Conservation (phyloP, 495 filamentous ascomycete genomes). For the Aspergillus bridgeri region DNA sequence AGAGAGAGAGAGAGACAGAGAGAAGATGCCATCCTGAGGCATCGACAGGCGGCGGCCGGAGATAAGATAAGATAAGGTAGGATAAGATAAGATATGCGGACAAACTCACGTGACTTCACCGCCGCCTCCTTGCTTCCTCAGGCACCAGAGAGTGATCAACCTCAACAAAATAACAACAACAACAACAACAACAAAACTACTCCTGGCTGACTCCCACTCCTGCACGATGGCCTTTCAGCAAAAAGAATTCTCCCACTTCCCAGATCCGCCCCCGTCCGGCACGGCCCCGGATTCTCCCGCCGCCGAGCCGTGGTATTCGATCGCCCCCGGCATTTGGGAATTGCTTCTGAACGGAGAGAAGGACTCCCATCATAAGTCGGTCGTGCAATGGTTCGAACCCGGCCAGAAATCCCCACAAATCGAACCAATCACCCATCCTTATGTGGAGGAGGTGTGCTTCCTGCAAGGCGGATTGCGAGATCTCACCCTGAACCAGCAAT, state of each 20-base stretch:
- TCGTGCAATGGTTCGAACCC: background rate
- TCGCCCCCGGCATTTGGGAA: conserved; percentile 26
- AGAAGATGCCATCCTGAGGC: too few species aligned
- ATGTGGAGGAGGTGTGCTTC: conserved; percentile 27
- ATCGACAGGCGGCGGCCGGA: background rate
- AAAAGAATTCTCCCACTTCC: background rate
- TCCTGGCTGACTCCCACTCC: too few species aligned
- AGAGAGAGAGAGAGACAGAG: background rate
- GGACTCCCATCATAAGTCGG: conserved; percentile 14
- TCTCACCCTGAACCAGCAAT: conserved; percentile 17
- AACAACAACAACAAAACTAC: too few species aligned
- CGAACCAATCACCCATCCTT: conserved; percentile 22
- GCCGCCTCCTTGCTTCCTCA: too few species aligned
- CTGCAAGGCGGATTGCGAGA: conserved; percentile 24
- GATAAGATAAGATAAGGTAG: too few species aligned
- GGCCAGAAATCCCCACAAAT: background rate
- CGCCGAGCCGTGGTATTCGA: conserved; percentile 21
- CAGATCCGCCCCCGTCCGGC: too few species aligned
- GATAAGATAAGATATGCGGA: background rate
- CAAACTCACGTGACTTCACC: background rate
- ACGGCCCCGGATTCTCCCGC: background rate
- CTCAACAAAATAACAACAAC: too few species aligned
- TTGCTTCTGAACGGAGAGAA: conserved; percentile 18
- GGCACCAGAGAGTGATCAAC: too few species aligned
- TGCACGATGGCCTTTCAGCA: background rate